phyloP scores from a whole-genome alignment of 139 green algal genomes.

The Micromonas commoda region DNA sequence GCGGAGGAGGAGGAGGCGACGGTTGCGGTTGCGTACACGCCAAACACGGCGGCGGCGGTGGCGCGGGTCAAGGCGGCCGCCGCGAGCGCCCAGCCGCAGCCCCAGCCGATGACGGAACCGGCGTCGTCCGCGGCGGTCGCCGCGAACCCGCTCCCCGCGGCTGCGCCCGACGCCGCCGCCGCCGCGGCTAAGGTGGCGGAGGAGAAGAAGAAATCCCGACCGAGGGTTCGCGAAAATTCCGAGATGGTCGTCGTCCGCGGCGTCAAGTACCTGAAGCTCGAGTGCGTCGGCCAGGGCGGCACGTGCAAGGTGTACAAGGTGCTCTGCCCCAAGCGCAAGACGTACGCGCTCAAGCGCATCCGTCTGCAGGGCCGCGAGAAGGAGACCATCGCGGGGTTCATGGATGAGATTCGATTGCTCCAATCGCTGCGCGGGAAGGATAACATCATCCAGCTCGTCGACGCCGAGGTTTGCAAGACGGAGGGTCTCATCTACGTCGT shows the following conservation, averaged over 20 bases:
- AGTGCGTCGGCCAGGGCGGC: constrained; percentile 84
- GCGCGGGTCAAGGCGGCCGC: not conserved
- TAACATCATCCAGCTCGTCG: constrained; percentile 95
- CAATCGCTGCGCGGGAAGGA: constrained; percentile 60
- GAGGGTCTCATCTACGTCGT: constrained; percentile 88
- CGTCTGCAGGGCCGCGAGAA: constrained; percentile 57
- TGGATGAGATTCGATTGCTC: constrained; percentile 90
- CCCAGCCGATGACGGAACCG: not conserved
- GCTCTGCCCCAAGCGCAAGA: constrained; percentile 79
- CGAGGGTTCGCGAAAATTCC: not conserved
- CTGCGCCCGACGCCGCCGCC: not conserved
- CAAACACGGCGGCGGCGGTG: not conserved
- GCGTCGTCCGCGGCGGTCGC: not conserved
- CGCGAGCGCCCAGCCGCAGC: not conserved
- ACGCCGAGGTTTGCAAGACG: constrained; percentile 63
- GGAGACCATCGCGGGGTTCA: constrained; percentile 78
- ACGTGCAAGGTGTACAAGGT: constrained; percentile 94
- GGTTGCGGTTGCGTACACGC: not conserved
- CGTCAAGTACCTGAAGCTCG: constrained; percentile 79
- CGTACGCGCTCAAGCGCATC: constrained; percentile 94
- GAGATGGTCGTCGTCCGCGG: constrained; percentile 47
- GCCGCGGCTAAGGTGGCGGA: too few species aligned
- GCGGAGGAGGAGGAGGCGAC: not conserved
- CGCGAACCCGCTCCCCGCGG: not conserved
- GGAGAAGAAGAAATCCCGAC: not conserved